These are phyloP conservation scores for Eutrema yunnanense DNA, from an alignment of 345 rosid genomes.

Conservation along the genomic window DNA sequence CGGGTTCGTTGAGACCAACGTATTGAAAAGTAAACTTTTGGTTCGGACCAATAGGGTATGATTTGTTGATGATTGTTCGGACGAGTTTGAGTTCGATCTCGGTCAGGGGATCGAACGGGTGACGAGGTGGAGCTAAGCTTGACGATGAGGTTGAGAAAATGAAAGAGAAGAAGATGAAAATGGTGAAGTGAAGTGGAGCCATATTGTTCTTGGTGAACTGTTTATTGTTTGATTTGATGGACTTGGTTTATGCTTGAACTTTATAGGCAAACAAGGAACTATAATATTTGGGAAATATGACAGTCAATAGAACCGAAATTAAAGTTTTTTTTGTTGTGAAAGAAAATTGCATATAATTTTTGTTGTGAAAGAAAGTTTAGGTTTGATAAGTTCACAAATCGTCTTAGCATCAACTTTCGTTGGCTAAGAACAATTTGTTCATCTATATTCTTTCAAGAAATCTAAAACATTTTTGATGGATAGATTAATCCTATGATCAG, in stretches of 20 bases:
- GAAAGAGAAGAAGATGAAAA: conserved; percentile 3
- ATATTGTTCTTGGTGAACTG: conserved; percentile 7
- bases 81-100: conserved; percentile 49
- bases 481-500: too few relatives aligned
- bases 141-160: conserved; percentile 12
- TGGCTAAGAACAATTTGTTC: too few relatives aligned
- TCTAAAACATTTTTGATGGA: too few relatives aligned
- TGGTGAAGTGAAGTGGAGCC: conserved; percentile 13
- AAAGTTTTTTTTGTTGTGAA: too few relatives aligned
- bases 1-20: conserved; percentile 68
- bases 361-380: too few relatives aligned
- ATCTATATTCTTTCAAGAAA: too few relatives aligned
- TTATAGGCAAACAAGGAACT: too few relatives aligned
- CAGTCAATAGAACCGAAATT: too few relatives aligned
- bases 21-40: conserved; percentile 52
- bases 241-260: background rate
- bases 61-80: conserved; percentile 32
- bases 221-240: background rate
- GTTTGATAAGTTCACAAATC: too few relatives aligned
- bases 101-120: conserved; percentile 69
- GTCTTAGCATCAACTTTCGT: too few relatives aligned
- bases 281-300: too few relatives aligned
- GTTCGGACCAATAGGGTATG: conserved; percentile 19
- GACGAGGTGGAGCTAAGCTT: conserved; percentile 28
- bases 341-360: too few relatives aligned